Evolutionary conservation across 2,329 filamentous ascomycete species (phyloP), one percentile per base, ranked within the genome.

Genomic region (Alternaria sp.): DNA sequence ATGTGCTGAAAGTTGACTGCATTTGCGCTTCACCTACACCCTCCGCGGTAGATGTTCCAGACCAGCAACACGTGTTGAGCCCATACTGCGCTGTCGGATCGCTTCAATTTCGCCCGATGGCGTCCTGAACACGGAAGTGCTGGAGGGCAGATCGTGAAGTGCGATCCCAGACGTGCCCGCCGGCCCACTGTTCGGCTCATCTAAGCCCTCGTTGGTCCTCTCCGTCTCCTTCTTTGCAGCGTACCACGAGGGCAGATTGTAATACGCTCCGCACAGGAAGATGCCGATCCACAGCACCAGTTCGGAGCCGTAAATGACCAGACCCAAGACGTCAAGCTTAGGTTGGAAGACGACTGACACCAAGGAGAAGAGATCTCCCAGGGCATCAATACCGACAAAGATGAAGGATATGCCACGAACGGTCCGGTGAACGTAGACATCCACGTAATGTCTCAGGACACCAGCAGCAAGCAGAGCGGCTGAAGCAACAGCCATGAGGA

Each of bases 321-420:
- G 83, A 0, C 89, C 90, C 0, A 91, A 77, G 1, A 90, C 73
- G 70, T 91, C 87, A 4, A 90, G 71, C 17, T 80, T 79, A 0
- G 83, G 82, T 72, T 90, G 85, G 66, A 90, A 91, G 45, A 90
- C 80, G 15, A 92, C 81, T 0, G 89, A 90, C 3, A 89, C 74
- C 0, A 92, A 79, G 0, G 89, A 91, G 57, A 89, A 89, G 4
- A 92, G 74, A 74, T 92, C 90, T 0, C 90, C 90, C 0, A 87
- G 82, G 0, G 89, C 90, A 77, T 92, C 90, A 46, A 92, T 90
- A 2, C 82, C 87, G 0, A 91, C 89, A 67, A 93, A 93, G 3
- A 91, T 80, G 75, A 92, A 92, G 1, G 89, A 91, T 43, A 92
- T 91, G 8, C 90, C 90, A 13, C 89, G 83, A 2, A 91, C 90